A percentile compares a stretch with the other conserved stretches of the same genome.
phyloP scores from a whole-genome alignment of 306 rosid genomes.

The Trifolium subterraneum region DNA sequence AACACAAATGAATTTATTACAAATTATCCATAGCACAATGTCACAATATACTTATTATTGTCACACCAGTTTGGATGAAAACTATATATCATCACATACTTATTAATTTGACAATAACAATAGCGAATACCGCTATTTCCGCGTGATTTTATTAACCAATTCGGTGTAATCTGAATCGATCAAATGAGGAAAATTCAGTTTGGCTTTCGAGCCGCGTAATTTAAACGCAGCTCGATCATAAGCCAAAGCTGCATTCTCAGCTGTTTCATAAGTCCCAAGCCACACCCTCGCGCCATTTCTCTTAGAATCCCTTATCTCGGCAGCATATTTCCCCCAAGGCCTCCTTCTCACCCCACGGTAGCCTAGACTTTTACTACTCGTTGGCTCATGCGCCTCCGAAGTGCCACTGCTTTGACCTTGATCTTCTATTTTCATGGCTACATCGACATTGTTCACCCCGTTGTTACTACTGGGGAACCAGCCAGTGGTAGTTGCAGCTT shows the following conservation, averaged over 20 bases:
- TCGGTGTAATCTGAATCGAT: constrained; percentile 18
- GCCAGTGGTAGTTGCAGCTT: constrained; percentile 43
- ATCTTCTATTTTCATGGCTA: background rate
- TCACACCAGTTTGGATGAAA: too few relatives aligned
- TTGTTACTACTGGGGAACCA: constrained; percentile 29
- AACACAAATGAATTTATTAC: too few relatives aligned
- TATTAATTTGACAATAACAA: too few relatives aligned
- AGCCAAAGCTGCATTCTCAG: constrained; percentile 64
- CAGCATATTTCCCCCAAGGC: constrained; percentile 69
- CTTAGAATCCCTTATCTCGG: constrained; percentile 61
- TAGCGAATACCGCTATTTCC: too few relatives aligned
- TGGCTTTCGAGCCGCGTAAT: constrained; percentile 62
- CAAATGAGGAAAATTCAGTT: constrained; percentile 65
- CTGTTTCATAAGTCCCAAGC: constrained; percentile 65
- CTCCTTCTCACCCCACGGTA: constrained; percentile 62
- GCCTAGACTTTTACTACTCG: background rate
- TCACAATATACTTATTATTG: too few relatives aligned
- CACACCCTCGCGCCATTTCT: constrained; percentile 57
- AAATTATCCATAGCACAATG: too few relatives aligned
- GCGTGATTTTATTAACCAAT: background rate
- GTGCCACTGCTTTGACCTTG: background rate
- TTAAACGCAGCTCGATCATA: constrained; percentile 66
- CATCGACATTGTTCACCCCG: background rate
- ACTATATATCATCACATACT: too few relatives aligned
- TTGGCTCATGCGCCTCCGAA: background rate